Evolutionary conservation across 345 rosid genomes (phyloP).

Genomic region (Gossypium rotundifolium): DNA sequence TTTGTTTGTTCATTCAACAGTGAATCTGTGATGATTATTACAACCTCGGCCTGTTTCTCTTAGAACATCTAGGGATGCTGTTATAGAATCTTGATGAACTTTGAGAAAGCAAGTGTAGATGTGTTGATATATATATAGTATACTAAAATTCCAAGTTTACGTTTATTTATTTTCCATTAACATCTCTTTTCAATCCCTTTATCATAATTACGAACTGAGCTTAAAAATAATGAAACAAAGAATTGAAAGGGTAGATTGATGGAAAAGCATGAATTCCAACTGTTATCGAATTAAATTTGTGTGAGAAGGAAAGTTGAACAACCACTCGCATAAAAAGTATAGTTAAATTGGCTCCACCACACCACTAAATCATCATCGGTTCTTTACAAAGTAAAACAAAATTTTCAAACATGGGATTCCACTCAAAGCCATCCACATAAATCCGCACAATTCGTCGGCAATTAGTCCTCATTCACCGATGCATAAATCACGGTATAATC

Average conservation of each 20-base stretch:
- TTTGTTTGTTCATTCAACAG: not conserved
- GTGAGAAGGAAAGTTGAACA: not conserved
- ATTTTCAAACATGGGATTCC: not conserved
- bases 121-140: not conserved
- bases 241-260: not conserved
- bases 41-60: constrained; percentile 3
- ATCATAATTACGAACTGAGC: not conserved
- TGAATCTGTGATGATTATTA: not conserved
- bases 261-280: not conserved
- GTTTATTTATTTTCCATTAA: not conserved
- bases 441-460: too few relatives aligned
- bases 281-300: not conserved
- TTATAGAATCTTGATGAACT: not conserved
- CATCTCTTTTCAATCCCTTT: not conserved
- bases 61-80: not conserved
- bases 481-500: not conserved
- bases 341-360: not conserved
- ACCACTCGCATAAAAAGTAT: not conserved
- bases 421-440: too few relatives aligned
- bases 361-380: not conserved
- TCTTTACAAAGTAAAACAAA: not conserved
- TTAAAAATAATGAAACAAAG: not conserved
- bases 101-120: not conserved
- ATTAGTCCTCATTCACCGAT: constrained; percentile 4
- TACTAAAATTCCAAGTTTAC: not conserved